Percentiles rank a stretch among this genome's conserved stretches.
phyloP scores from a whole-genome alignment of 768 basidiomycete species.

The Hypholoma sublateritium region DNA sequence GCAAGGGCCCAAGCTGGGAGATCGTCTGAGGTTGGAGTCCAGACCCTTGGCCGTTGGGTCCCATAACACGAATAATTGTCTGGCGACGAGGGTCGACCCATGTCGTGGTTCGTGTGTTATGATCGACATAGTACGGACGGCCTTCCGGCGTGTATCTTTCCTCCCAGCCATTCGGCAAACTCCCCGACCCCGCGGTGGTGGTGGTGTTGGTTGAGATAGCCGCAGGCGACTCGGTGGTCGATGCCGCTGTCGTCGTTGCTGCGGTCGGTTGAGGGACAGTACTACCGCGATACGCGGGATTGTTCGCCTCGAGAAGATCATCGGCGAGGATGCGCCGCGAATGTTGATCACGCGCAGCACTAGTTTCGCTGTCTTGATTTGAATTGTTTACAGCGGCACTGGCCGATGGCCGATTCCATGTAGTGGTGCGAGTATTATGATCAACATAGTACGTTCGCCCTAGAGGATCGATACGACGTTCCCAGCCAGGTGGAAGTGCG shows the following conservation, averaged over 20 bases:
- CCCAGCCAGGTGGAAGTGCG: constrained; percentile 90
- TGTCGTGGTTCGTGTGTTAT: constrained; percentile 99
- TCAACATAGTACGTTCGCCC: constrained; percentile 98
- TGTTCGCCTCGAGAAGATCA: constrained; percentile 78
- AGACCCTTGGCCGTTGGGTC: constrained; percentile 85
- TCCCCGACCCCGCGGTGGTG: constrained; percentile 76
- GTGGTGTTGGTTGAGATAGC: constrained; percentile 46
- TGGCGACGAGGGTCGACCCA: constrained; percentile 99
- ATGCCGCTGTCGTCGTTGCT: constrained; percentile 30
- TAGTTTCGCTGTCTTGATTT: constrained; percentile 74
- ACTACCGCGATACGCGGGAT: constrained; percentile 35
- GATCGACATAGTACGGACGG: constrained; percentile 98
- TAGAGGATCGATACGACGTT: constrained; percentile 94
- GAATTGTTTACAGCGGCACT: constrained; percentile 73
- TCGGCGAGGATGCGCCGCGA: constrained; percentile 81
- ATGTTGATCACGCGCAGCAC: constrained; percentile 85
- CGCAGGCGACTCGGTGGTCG: constrained; percentile 33
- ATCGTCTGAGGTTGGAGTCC: constrained; percentile 93
- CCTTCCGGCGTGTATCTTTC: constrained; percentile 99
- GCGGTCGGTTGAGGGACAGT: constrained; percentile 30
- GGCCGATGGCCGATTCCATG: constrained; percentile 91
- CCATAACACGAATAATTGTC: constrained; percentile 95
- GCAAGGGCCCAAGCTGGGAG: constrained; percentile 93
- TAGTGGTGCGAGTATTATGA: constrained; percentile 96
- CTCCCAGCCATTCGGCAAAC: constrained; percentile 97